Evolutionary conservation across 768 basidiomycete genomes (phyloP), one percentile per base, ranked within the genome.

Genomic region (Suillus decipiens): DNA sequence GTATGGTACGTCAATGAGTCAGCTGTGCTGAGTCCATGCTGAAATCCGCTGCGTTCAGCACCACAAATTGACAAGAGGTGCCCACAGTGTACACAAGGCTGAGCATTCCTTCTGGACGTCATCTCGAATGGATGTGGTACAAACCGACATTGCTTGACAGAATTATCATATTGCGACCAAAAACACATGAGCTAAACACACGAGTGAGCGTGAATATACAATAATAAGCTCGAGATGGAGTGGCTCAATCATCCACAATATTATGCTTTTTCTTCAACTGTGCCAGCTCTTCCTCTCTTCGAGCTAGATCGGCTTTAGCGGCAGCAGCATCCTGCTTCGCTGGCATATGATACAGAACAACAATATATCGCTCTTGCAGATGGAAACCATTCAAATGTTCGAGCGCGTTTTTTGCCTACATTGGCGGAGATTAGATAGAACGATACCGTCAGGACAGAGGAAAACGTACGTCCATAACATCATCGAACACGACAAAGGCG

Each of bases 321-420:
- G 93, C 90, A 1, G 94, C 93, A 1, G 94, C 94, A 70, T 96
- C 94, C 71, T 96, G 94, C 76, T 95, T 93, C n/a, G 94, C 89
- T 42, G 95, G 94, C 89, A 98, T 96, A 73, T 99, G 96, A 72
- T 96, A 99, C 34, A 98, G 80, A 10, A 99, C 96, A 62, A 99
- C 96, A 60, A 99, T 96, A 77, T 99, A 99, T 31, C 96, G 90
- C 77, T 97, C 96, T 79, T 95, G 95, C 63, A 99, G 76, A 79
- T 99, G 96, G 80, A 99, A 99, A 51, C 96, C 96, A 69, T 99
- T 99, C 72, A 99, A 76, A 76, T 97, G 95, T 72, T 96, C 96
- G 62, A 97, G 86, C 0, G 96, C 96, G 71, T 96, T 95, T 77
- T 97, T 96, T 24, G 96, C 96, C 93, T 97, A 71, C 14, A 60